A percentile compares a stretch with the other conserved stretches of the same genome.
Evolutionary conservation across 768 basidiomycete genomes (phyloP).

Genomic region (Boletellus ananas): DNA sequence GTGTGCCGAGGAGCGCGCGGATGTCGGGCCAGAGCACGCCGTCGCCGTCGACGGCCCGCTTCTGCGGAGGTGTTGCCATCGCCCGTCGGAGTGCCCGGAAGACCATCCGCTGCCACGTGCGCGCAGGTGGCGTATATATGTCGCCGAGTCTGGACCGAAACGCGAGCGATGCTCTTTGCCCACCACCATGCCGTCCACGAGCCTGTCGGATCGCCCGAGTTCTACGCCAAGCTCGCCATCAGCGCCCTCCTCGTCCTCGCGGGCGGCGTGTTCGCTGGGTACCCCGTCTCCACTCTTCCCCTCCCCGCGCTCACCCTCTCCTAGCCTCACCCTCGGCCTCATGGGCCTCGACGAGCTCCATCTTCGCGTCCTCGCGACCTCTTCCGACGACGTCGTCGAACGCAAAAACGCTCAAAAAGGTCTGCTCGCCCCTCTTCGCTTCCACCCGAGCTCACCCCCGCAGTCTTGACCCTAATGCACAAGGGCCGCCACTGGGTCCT

Average conservation of each 20-base stretch:
- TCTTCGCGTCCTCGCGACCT: slow-evolving; percentile 76
- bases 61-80: neutral
- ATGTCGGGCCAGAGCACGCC: slow-evolving; percentile 79
- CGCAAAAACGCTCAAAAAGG: slow-evolving; percentile 69
- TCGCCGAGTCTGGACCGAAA: neutral
- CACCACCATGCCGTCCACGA: slow-evolving; percentile 14
- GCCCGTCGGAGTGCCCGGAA: neutral
- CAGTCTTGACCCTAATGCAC: slow-evolving; percentile 53
- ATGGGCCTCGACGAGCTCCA: slow-evolving; percentile 95
- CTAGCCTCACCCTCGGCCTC: slow-evolving; percentile 81
- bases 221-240: slow-evolving; percentile 69
- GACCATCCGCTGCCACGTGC: neutral
- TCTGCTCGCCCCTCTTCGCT: slow-evolving; percentile 17
- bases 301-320: neutral
- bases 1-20: slow-evolving; percentile 55
- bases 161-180: slow-evolving; percentile 10
- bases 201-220: slow-evolving; percentile 53
- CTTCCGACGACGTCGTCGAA: slow-evolving; percentile 72
- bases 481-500: slow-evolving; percentile 90
- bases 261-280: slow-evolving; percentile 95
- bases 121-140: neutral
- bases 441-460: slow-evolving; percentile 1
- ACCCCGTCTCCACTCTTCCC: slow-evolving; percentile 17
- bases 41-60: slow-evolving; percentile 25
- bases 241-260: slow-evolving; percentile 69